Conservation (phyloP, 306 rosid species). For the Inga leiocalycina region DNA sequence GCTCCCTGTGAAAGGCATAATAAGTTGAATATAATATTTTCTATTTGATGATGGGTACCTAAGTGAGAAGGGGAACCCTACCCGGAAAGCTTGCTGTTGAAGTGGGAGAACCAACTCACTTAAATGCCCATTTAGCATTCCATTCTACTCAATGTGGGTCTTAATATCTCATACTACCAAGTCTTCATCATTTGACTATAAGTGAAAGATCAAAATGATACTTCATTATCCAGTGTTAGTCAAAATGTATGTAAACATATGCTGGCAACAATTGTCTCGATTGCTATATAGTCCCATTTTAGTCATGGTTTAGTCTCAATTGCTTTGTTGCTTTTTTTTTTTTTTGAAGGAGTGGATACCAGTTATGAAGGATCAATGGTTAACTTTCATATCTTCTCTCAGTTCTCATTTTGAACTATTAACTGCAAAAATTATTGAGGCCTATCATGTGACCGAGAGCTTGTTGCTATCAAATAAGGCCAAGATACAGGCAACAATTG, state of each 20-base stretch:
- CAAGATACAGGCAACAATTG: slow-evolving; percentile 24
- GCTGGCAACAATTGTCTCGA: not conserved
- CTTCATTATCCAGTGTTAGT: not conserved
- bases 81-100: no score
- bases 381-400: slow-evolving; percentile 24
- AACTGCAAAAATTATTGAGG: slow-evolving; percentile 31
- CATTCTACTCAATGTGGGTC: no score
- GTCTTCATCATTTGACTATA: no score
- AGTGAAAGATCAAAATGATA: not conserved
- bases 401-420: slow-evolving; percentile 32
- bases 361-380: slow-evolving; percentile 32
- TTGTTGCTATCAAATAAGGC: slow-evolving; percentile 30
- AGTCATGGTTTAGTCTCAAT: not conserved
- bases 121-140: no score
- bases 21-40: not conserved
- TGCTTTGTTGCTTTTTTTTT: slow-evolving; percentile 4
- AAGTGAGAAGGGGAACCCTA: no score
- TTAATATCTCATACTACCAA: no score
- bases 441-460: slow-evolving; percentile 36
- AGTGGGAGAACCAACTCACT: no score
- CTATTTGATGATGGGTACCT: not conserved
- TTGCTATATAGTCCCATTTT: not conserved
- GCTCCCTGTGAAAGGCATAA: not conserved
- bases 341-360: slow-evolving; percentile 42
- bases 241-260: not conserved